phyloP scores from a whole-genome alignment of 192 early-diverging fungal genomes.

The Endogone sp. region DNA sequence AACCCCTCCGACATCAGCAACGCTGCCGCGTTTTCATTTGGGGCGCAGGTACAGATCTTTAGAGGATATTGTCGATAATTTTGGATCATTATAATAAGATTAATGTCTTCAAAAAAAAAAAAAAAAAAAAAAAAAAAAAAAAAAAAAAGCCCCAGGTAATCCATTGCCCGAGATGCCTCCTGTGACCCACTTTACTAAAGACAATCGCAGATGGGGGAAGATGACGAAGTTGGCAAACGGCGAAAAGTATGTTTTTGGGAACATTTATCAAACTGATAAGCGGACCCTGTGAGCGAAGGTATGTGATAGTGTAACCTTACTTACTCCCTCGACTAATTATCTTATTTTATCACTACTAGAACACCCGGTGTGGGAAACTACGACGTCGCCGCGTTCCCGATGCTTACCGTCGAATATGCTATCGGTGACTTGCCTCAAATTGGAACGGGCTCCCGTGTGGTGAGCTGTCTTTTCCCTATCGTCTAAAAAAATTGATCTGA shows the following conservation, averaged over 20 bases:
- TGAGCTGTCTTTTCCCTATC: neutral
- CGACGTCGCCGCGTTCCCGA: slow-evolving; percentile 5
- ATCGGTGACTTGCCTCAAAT: slow-evolving; percentile 13
- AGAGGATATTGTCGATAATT: no score
- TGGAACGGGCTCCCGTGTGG: slow-evolving; percentile 2
- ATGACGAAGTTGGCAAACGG: slow-evolving; percentile 3
- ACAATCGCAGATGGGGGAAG: neutral
- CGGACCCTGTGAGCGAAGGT: neutral
- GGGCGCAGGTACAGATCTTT: slow-evolving; percentile 19
- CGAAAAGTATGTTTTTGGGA: neutral
- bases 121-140: no score
- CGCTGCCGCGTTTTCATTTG: slow-evolving; percentile 20
- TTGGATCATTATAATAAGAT: no score
- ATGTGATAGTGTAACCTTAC: neutral
- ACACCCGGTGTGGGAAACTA: neutral
- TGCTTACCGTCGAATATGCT: slow-evolving; percentile 7
- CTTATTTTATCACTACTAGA: neutral
- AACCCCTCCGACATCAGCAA: neutral
- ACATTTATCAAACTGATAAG: neutral
- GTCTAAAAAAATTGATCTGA: neutral
- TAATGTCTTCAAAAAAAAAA: no score
- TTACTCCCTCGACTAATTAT: neutral
- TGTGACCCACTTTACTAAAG: slow-evolving; percentile 6
- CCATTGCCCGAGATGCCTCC: slow-evolving; percentile 13
- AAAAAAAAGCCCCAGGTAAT: slow-evolving; percentile 4